Percentiles rank a stretch among this genome's conserved stretches.
phyloP scores from a whole-genome alignment of 768 basidiomycete genomes.

The Podaxis sp. region DNA sequence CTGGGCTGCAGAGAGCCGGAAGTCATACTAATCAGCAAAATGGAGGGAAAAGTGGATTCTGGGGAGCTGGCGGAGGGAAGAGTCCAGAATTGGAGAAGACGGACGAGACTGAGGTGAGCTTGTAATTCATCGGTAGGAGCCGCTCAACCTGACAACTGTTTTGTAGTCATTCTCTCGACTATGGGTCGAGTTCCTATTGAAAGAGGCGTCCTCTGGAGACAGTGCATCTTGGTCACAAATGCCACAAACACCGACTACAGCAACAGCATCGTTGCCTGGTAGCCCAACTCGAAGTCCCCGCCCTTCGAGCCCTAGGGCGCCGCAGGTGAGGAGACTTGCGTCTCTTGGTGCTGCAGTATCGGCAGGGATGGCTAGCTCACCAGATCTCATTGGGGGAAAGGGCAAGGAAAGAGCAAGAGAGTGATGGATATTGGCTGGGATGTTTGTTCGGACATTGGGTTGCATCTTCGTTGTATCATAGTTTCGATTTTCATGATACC shows the following conservation, averaged over 20 bases:
- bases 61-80: constrained; percentile 41
- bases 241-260: constrained; percentile 20
- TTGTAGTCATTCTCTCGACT: constrained; percentile 91
- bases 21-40: constrained; percentile 16
- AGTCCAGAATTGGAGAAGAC: constrained; percentile 67
- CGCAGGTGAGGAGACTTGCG: constrained; percentile 26
- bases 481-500: background rate
- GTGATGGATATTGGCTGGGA: background rate
- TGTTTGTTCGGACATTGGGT: background rate
- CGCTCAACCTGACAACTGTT: background rate
- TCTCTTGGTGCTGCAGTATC: constrained; percentile 25
- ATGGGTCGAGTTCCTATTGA: constrained; percentile 97
- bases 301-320: constrained; percentile 17
- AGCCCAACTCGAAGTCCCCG: constrained; percentile 25
- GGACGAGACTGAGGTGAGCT: constrained; percentile 78
- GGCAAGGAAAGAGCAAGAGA: constrained; percentile 28
- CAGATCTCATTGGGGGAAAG: constrained; percentile 29
- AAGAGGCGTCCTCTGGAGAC: constrained; percentile 68
- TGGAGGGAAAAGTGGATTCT: constrained; percentile 30
- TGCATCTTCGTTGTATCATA: background rate
- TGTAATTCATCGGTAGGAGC: background rate
- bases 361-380: constrained; percentile 30
- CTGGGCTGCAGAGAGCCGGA: constrained; percentile 70
- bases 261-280: constrained; percentile 32
- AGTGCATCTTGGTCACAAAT: constrained; percentile 17